Evolutionary conservation across 352 stramenopile genomes (phyloP).

Genomic region (Phytophthora vignae): DNA sequence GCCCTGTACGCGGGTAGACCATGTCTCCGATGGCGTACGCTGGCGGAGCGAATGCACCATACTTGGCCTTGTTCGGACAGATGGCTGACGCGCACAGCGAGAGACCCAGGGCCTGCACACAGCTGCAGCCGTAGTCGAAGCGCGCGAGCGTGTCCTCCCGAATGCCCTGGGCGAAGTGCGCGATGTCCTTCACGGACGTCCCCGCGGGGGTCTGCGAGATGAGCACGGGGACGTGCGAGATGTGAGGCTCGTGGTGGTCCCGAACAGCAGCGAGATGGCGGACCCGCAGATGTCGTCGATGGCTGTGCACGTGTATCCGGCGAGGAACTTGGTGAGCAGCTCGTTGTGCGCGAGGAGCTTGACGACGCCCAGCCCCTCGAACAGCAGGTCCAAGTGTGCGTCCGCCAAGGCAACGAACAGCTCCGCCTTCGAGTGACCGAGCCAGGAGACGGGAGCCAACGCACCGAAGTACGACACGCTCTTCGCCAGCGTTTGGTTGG

Average conservation of each 20-base stretch:
- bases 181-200: conserved; percentile 59
- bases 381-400: conserved; percentile 46
- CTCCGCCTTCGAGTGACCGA: conserved; percentile 39
- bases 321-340: conserved; percentile 49
- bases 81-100: conserved; percentile 37
- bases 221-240: conserved; percentile 53
- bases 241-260: conserved; percentile 50
- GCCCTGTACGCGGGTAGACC: conserved; percentile 44
- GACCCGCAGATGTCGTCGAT: conserved; percentile 45
- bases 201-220: conserved; percentile 53
- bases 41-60: conserved; percentile 48
- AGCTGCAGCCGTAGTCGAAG: conserved; percentile 60
- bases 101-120: conserved; percentile 35
- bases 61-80: conserved; percentile 59
- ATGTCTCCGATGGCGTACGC: conserved; percentile 37
- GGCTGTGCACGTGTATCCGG: conserved; percentile 46
- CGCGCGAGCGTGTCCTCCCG: conserved; percentile 47
- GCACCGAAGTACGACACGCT: conserved; percentile 60
- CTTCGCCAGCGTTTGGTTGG: conserved; percentile 57
- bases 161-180: conserved; percentile 56
- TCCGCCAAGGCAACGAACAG: conserved; percentile 43
- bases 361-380: conserved; percentile 39
- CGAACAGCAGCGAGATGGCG: conserved; percentile 46
- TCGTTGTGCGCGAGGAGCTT: conserved; percentile 44
- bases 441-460: conserved; percentile 51